A percentile compares a stretch with the other conserved stretches of the same genome.
These are phyloP conservation scores for Cupressus sempervirens DNA, from an alignment of 75 land plant species.

Conservation along the genomic window DNA sequence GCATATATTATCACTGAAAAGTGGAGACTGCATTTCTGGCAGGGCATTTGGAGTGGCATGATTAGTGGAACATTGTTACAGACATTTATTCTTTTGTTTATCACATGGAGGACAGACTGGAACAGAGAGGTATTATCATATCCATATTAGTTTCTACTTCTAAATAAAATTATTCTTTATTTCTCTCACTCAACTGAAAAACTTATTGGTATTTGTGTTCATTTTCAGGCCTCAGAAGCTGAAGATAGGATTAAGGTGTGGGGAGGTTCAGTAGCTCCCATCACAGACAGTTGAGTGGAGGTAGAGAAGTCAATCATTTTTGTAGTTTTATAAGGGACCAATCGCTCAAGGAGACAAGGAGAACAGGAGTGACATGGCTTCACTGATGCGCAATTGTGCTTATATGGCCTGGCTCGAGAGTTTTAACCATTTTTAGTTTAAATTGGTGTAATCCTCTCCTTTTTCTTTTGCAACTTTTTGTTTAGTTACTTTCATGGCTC, in stretches of 20 bases:
- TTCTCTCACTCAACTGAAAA: background rate
- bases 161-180: background rate
- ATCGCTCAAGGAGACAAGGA: background rate
- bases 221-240: conserved; percentile 4
- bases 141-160: background rate
- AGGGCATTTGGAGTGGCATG: conserved; percentile 71
- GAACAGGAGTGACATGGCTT: background rate
- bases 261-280: background rate
- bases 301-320: background rate
- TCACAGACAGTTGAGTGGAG: background rate
- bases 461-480: too few species aligned
- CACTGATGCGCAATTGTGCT: background rate
- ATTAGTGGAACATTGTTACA: conserved; percentile 47
- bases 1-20: background rate
- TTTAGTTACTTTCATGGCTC: too few species aligned
- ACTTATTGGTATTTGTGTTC: background rate
- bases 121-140: conserved; percentile 31
- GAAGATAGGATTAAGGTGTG: conserved; percentile 6
- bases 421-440: too few species aligned
- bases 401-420: too few species aligned
- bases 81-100: conserved; percentile 32
- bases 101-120: conserved; percentile 44
- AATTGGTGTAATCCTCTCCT: too few species aligned
- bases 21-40: conserved; percentile 1
- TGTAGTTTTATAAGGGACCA: background rate